Evolutionary conservation across 345 rosid genomes (phyloP).

Genomic region (Clarkia xantiana): DNA sequence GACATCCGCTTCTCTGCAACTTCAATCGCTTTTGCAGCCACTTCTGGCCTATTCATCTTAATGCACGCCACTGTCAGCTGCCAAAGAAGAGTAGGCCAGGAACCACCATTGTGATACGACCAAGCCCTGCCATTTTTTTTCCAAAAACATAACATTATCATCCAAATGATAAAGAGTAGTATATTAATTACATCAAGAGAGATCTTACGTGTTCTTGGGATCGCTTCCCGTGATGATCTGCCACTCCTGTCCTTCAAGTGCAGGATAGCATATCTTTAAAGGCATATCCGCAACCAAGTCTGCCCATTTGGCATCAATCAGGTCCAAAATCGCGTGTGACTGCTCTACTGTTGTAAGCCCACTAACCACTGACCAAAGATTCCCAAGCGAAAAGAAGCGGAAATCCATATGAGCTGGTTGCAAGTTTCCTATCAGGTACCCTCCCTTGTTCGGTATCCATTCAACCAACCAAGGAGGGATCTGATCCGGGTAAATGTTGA

Average conservation of each 20-base stretch:
- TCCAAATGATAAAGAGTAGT: too few relatives aligned
- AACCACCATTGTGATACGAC: constrained; percentile 92
- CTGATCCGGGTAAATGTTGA: constrained; percentile 92
- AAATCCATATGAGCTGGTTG: constrained; percentile 97
- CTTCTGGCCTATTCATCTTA: constrained; percentile 38
- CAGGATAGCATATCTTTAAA: constrained; percentile 81
- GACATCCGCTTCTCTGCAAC: constrained; percentile 29
- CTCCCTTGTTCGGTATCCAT: constrained; percentile 75
- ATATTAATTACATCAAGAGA: too few relatives aligned
- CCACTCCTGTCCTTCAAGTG: constrained; percentile 79
- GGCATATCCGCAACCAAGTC: constrained; percentile 82
- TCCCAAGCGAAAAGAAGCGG: constrained; percentile 78
- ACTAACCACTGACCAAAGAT: constrained; percentile 57
- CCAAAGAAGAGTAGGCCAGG: constrained; percentile 98
- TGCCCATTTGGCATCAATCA: constrained; percentile 69
- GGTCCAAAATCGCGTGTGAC: constrained; percentile 53
- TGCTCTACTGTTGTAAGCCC: constrained; percentile 43
- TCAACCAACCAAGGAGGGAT: constrained; percentile 83
- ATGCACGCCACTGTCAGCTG: constrained; percentile 47
- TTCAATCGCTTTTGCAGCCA: constrained; percentile 28
- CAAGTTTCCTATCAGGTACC: constrained; percentile 70
- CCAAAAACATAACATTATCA: too few relatives aligned
- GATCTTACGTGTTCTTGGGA: constrained; percentile 75
- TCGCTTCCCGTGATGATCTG: constrained; percentile 83
- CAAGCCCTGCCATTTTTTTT: too few relatives aligned